Base-by-base conservation (phyloP, 2,329 filamentous ascomycete genomes). In the Exophiala viscosa region DNA sequence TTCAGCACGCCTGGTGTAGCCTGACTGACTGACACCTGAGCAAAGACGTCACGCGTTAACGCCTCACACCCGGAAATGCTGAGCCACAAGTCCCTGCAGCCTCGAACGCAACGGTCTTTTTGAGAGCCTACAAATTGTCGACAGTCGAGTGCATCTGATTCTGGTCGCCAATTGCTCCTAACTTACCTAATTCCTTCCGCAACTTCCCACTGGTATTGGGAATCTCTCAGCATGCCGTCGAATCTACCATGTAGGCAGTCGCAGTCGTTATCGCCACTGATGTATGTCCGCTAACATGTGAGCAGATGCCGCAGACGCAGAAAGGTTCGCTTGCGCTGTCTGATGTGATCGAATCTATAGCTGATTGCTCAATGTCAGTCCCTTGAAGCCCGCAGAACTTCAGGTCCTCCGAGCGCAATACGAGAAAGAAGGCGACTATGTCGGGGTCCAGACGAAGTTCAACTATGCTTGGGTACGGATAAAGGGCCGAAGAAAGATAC, bases 361-460 rank as follows among this genome's bases (percentile, higher is more conserved):
- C 20, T 17, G 13, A 15, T 17, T 31, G 53, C 48, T 53, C 32
- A 28, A 17, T 38, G 23, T 35, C 63, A 93, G 90, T 68, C 88
- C 93, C 62, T 81, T 99, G 59, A 95, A 93, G 74, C 84, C 89
- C 51, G 87, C 89, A 45, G 93, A 99, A 73, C 86, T 99, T 55
- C 85, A 91, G 70, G 93, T 97, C 58, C 81, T 99, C 48, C 88
- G 92, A 60, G 80, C 88, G 55, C 93, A 99, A 71, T 99, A 93
- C 70, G 92, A 97, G 69, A 96, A 96, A 69, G 93, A 99, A 75
- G 93, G 92, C 62, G 89, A 95, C 66, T 95, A 95, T 77, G 92
- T 96, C 56, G 91, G 92, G 55, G 83, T 99, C 36, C 93, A 99
- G 73, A 99, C 93, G 57, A 97, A 97, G 70, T 99, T 99, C 82